Percentiles rank a stretch among this genome's conserved stretches.
Conservation (phyloP, 2,329 filamentous ascomycete genomes). For the Parasarocladium wereldwijsianum region DNA sequence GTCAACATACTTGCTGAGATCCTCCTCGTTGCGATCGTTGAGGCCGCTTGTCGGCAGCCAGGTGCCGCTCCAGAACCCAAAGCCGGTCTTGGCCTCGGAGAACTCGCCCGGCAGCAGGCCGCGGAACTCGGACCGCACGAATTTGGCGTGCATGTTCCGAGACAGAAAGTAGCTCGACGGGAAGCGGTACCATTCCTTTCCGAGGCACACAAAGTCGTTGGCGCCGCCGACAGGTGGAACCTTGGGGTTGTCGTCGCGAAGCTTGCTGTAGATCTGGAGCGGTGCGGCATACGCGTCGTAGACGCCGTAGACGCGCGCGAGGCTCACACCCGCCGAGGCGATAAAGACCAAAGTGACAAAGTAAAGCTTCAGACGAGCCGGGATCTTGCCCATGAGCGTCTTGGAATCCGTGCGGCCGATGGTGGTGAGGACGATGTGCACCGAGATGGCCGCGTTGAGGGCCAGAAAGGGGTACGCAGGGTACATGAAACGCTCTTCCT, state of each 20-base stretch:
- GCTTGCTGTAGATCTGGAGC: constrained; percentile 50
- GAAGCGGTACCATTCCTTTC: constrained; percentile 98
- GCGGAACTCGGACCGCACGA: constrained; percentile 78
- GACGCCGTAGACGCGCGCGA: constrained; percentile 61
- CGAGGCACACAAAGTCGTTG: constrained; percentile 69
- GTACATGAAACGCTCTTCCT: constrained; percentile 98
- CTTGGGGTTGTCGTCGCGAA: constrained; percentile 39
- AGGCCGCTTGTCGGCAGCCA: constrained; percentile 71
- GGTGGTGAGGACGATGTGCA: constrained; percentile 66
- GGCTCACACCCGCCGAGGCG: constrained; percentile 47
- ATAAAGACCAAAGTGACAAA: constrained; percentile 46
- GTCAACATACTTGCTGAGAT: constrained; percentile 73
- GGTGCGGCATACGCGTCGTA: constrained; percentile 77
- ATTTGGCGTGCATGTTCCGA: constrained; percentile 69
- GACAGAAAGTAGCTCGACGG: constrained; percentile 88
- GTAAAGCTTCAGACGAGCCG: constrained; percentile 57
- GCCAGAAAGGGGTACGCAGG: constrained; percentile 84
- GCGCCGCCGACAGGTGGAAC: constrained; percentile 33
- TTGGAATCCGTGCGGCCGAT: constrained; percentile 57
- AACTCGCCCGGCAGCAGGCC: constrained; percentile 88
- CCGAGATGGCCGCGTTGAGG: constrained; percentile 71
- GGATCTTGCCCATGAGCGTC: constrained; percentile 55
- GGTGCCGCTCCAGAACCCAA: constrained; percentile 67
- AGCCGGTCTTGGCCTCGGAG: constrained; percentile 52
- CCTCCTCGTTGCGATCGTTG: constrained; percentile 85